phyloP scores from a whole-genome alignment of 2,329 filamentous ascomycete genomes.

The Neonectria faginata region DNA sequence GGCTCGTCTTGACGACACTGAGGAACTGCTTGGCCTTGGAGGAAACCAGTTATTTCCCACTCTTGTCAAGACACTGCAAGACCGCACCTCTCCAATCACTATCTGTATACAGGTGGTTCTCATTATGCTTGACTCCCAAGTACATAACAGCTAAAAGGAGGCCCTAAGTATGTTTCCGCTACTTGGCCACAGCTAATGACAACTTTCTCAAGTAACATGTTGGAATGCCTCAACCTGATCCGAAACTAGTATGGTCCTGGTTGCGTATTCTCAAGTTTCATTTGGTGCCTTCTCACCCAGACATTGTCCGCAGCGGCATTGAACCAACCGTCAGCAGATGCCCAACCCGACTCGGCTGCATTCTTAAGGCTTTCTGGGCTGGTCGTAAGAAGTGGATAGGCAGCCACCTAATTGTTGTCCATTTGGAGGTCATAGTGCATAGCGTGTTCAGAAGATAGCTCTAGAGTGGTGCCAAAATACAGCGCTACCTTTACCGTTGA shows the following conservation, averaged over 20 bases:
- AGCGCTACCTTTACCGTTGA: neutral
- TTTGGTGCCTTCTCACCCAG: conserved; percentile 29
- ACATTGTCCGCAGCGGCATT: conserved; percentile 35
- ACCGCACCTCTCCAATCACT: no score
- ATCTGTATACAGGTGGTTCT: no score
- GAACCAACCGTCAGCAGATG: conserved; percentile 37
- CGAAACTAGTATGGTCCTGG: conserved; percentile 16
- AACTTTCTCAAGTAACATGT: conserved; percentile 39
- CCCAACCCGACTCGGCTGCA: conserved; percentile 33
- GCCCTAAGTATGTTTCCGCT: conserved; percentile 33
- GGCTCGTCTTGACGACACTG: no score
- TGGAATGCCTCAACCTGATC: conserved; percentile 26
- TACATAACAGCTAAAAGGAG: conserved; percentile 1
- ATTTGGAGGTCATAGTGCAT: conserved; percentile 28
- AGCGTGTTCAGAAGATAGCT: conserved; percentile 28
- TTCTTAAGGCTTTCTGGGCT: conserved; percentile 31
- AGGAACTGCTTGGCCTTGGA: no score
- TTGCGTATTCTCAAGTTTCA: neutral
- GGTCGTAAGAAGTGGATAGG: conserved; percentile 18
- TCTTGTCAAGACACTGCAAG: no score
- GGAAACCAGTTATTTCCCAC: no score
- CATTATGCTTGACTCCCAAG: no score
- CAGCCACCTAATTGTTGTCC: neutral
- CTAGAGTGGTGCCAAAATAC: conserved; percentile 32
- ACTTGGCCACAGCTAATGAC: conserved; percentile 31